These are phyloP conservation scores for Lecanicillium sp. DNA, from an alignment of 2,329 filamentous ascomycete genomes.

Conservation along the genomic window DNA sequence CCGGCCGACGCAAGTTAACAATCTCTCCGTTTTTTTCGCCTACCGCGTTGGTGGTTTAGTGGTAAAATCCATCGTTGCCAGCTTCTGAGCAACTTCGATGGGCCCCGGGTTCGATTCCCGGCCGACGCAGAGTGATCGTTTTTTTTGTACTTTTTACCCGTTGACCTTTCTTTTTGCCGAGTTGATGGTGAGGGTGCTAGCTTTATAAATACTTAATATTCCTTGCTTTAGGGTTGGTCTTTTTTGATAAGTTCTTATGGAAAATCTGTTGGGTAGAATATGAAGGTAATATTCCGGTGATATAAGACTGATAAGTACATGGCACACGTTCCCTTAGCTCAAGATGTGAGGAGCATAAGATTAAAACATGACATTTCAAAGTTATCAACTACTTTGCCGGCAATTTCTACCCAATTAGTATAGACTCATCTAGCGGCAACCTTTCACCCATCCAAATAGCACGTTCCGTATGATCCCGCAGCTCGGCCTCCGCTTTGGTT, in stretches of 20 bases:
- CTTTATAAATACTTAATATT: too few relatives aligned
- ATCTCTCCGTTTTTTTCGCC: slow-evolving; percentile 1
- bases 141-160: not conserved
- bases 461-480: slow-evolving; percentile 55
- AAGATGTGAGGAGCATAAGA: too few relatives aligned
- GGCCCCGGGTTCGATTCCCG: slow-evolving; percentile 16
- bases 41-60: slow-evolving; percentile 15
- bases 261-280: too few relatives aligned
- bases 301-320: too few relatives aligned
- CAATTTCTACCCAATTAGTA: not conserved
- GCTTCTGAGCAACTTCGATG: slow-evolving; percentile 8
- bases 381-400: too few relatives aligned
- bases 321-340: too few relatives aligned
- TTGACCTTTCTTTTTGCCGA: not conserved
- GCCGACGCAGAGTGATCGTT: slow-evolving; percentile 12
- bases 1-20: slow-evolving; percentile 13
- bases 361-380: too few relatives aligned
- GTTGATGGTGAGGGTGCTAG: too few relatives aligned
- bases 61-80: slow-evolving; percentile 17
- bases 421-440: slow-evolving; percentile 29
- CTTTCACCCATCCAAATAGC: slow-evolving; percentile 69
- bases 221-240: too few relatives aligned
- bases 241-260: too few relatives aligned
- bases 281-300: too few relatives aligned
- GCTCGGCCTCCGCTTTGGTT: slow-evolving; percentile 21